Evolutionary conservation across 169 alveolate species (phyloP), one percentile per base, ranked within the genome.

Genomic region (Ichthyophthirius multifiliis): DNA sequence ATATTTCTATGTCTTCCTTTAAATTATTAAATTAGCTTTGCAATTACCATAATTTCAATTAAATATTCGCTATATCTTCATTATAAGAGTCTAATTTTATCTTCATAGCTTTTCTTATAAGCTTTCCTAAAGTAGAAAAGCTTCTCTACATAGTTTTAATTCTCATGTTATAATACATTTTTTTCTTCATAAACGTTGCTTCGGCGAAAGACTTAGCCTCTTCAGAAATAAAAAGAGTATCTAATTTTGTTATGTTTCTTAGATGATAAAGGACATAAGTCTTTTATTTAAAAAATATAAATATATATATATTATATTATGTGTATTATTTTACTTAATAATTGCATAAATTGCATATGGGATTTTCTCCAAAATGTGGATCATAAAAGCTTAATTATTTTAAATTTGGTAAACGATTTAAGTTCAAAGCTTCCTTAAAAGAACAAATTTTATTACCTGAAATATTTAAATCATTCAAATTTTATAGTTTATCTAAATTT

Each of bases 121-220:
- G 34, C 43, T 81, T 81, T 32, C 76, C 45, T 6, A 83, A 16
- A 82, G 88, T 88, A 4, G 94, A 81, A 31, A 87, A 81, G 35
- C 90, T 81, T 31, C 97, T 77, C 47, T 90, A 65, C 76, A 90
- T 85, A 3, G 95, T 90, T 78, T 93, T 93, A 3, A 93, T 90
- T 47, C 93, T 55, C 97, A 93, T 93, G 62, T 89, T 90, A 65
- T 93, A 93, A 78, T 90, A 93, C 95, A 93, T 88, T 62, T 92
- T 79, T 73, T 93, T 93, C 81, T 90, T 90, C 93, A 93, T 84
- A 83, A 89, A 93, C 1, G 97, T 93, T 1, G 89, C 88, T 65
- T 93, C 95, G 15, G 97, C 95, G 46, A 82, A 86, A 4, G 85
- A 37, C 44, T 85, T 85, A 6, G 93, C 89, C 15, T 93, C 95